Evolutionary conservation across 495 filamentous ascomycete species (phyloP).

Genomic region (Xylaria curta): DNA sequence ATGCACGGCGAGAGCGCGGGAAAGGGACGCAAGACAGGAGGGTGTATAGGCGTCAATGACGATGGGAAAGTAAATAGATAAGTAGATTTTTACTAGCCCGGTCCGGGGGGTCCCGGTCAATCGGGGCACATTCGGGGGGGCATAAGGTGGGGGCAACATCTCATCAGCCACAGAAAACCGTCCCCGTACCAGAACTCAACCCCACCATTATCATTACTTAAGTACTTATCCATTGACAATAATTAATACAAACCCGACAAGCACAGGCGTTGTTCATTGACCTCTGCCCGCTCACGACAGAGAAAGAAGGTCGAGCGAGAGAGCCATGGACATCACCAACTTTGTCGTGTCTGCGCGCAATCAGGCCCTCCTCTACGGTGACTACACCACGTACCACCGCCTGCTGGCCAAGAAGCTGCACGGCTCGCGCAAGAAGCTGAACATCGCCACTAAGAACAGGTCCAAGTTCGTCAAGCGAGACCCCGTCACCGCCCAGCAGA

Average conservation of each 20-base stretch:
- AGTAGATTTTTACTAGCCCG: neutral
- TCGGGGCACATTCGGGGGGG: neutral
- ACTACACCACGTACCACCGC: constrained; percentile 83
- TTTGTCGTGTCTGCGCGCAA: constrained; percentile 79
- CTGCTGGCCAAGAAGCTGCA: constrained; percentile 83
- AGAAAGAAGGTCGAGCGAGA: neutral
- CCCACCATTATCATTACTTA: neutral
- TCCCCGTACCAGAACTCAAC: neutral
- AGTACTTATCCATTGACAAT: neutral
- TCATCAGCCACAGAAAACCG: too few relatives aligned
- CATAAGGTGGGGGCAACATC: too few relatives aligned
- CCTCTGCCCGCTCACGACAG: neutral
- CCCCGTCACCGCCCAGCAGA: constrained; percentile 75
- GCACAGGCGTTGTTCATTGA: neutral
- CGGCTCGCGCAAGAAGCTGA: constrained; percentile 82
- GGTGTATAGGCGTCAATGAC: neutral
- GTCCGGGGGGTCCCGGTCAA: neutral
- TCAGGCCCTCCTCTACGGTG: constrained; percentile 81
- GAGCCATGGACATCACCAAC: constrained; percentile 85
- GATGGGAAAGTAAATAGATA: neutral
- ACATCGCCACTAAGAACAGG: constrained; percentile 79
- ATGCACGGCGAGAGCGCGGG: neutral
- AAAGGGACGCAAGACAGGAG: neutral
- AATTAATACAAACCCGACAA: neutral
- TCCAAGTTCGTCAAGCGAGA: constrained; percentile 80